A percentile compares a stretch with the other conserved stretches of the same genome.
These are phyloP conservation scores for Alternaria triticina DNA, from an alignment of 2,329 filamentous ascomycete genomes.

Conservation along the genomic window DNA sequence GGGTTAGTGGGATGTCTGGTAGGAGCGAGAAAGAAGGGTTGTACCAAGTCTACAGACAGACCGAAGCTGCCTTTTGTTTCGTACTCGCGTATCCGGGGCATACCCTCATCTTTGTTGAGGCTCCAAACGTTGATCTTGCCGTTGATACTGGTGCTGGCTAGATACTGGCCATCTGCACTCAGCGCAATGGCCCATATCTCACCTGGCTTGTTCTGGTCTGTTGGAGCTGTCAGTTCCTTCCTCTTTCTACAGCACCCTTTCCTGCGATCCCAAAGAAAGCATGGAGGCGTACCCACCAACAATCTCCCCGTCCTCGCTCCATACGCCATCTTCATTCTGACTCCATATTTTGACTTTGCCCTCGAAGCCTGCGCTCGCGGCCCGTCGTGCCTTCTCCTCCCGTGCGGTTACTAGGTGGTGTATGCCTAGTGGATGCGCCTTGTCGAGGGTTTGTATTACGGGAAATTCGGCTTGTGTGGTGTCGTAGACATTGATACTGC, in stretches of 20 bases:
- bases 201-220: constrained; percentile 65
- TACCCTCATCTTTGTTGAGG: constrained; percentile 55
- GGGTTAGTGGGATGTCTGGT: too few species aligned
- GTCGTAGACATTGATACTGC: constrained; percentile 75
- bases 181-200: constrained; percentile 89
- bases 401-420: constrained; percentile 81
- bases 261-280: constrained; percentile 15
- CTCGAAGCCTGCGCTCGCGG: constrained; percentile 86
- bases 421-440: constrained; percentile 85
- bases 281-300: constrained; percentile 47
- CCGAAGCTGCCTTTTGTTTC: constrained; percentile 95
- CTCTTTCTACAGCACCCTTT: not conserved
- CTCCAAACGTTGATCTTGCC: constrained; percentile 92
- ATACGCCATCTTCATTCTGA: constrained; percentile 58
- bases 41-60: constrained; percentile 82
- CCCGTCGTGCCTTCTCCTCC: constrained; percentile 66
- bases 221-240: constrained; percentile 12
- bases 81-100: constrained; percentile 76
- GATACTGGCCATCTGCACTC: constrained; percentile 80
- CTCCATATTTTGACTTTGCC: constrained; percentile 88
- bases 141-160: constrained; percentile 87
- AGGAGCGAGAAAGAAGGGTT: too few species aligned
- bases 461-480: constrained; percentile 74
- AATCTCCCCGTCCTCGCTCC: constrained; percentile 59
- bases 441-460: constrained; percentile 77